A percentile compares a stretch with the other conserved stretches of the same genome.
Conservation (phyloP, 768 basidiomycete genomes). For the Calocera viscosa region DNA sequence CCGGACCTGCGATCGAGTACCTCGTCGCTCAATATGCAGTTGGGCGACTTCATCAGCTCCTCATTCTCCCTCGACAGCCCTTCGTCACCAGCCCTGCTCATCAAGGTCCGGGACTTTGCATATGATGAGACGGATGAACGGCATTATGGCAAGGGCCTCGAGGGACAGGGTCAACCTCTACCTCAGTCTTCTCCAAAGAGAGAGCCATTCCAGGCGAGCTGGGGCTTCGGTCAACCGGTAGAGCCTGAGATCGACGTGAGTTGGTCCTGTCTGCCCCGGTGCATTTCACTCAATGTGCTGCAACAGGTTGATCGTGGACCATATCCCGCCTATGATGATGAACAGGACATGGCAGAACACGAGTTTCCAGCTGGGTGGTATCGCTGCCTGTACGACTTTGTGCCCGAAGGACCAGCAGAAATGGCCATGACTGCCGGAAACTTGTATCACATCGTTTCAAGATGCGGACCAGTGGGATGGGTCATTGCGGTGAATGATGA, state of each 20-base stretch:
- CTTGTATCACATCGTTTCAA: not conserved
- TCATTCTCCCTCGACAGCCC: not conserved
- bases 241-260: not conserved
- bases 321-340: not conserved
- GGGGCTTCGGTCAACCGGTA: not conserved
- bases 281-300: not conserved
- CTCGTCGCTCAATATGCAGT: not conserved
- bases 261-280: not conserved
- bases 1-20: not conserved
- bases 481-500: not conserved
- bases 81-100: not conserved
- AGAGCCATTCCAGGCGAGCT: not conserved
- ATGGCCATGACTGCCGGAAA: conserved; percentile 40
- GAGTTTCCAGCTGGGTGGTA: conserved; percentile 58
- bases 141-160: not conserved
- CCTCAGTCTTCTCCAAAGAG: not conserved
- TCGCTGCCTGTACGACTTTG: conserved; percentile 64
- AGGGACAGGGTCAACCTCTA: not conserved
- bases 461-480: conserved; percentile 3
- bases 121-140: not conserved
- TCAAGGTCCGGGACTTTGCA: not conserved
- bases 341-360: conserved; percentile 14
- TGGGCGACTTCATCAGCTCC: not conserved
- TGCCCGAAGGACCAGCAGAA: conserved; percentile 70
- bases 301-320: not conserved